Base-by-base conservation (phyloP, 306 rosid species). In the Quercus agrifolia region DNA sequence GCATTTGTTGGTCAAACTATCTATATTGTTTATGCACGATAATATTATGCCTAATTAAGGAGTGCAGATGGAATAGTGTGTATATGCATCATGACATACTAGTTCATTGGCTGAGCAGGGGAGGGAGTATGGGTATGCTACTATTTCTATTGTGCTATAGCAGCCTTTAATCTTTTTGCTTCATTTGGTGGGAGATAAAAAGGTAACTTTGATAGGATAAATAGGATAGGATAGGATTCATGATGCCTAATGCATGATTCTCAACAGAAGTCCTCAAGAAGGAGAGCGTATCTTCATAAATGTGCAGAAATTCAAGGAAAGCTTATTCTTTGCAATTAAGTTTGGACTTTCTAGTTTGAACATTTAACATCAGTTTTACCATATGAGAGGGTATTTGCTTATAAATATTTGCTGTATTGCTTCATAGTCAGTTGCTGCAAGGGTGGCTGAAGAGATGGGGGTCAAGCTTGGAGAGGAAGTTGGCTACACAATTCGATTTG, bases 391-490 rank as follows among this genome's bases (percentile, higher is more conserved):
- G 20, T 49, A 0, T 64, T 5, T 27, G 9, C 17, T 71, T 30
- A 46, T 2, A 25, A 72, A 44, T 33, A 20, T 38, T 38, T 21
- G 71, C 54, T 23, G 30, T 57, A 52, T 35, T 71, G 31, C 58
- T 83, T 21, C 46, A 35, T 82, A 94, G 97, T 81, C 97, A 6
- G 98, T 94, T 81, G 88, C 98, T 80, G 85, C 97, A 18, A 91
- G 97, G 74, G 97, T 94, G 77, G 92, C 97, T 0, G 92, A 94
- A 84, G 98, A 94, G 81, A 94, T 94, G 97, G 97, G 91, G 55
- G 95, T 94, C 71, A 86, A 92, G 83, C 92, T 91, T 63, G 97
- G 97, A 5, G 95, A 91, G 61, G 88, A 94, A 90, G 98, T 94
- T 85, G 98, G 98, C 75, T 94, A 92, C 84, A 90, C 97, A 3